Percentiles rank a stretch among this genome's conserved stretches.
Conservation (phyloP, 2,329 filamentous ascomycete species). For the Aspergillus uvarum region DNA sequence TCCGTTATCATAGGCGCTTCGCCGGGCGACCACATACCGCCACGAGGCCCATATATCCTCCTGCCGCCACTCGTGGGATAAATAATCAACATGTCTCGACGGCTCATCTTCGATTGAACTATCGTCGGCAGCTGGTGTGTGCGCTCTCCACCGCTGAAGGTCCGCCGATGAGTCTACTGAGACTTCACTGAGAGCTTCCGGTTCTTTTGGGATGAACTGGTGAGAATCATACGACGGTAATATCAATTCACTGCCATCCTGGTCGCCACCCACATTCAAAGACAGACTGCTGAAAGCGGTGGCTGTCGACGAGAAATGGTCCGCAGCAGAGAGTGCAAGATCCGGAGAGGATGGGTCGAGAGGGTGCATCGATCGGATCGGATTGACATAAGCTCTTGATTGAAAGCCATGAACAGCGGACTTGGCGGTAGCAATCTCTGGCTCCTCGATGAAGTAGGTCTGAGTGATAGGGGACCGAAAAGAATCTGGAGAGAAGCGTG, state of each 20-base stretch:
- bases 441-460: slow-evolving; percentile 32
- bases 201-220: slow-evolving; percentile 50
- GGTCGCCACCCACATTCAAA: slow-evolving; percentile 28
- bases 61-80: slow-evolving; percentile 89
- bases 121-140: slow-evolving; percentile 71
- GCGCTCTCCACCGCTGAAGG: slow-evolving; percentile 61
- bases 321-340: slow-evolving; percentile 31
- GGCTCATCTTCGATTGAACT: slow-evolving; percentile 71
- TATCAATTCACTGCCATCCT: slow-evolving; percentile 39
- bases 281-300: slow-evolving; percentile 41
- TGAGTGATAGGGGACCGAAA: slow-evolving; percentile 32
- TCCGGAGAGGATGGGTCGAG: slow-evolving; percentile 41
- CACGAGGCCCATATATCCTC: slow-evolving; percentile 98
- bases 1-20: slow-evolving; percentile 75
- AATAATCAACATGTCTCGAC: slow-evolving; percentile 89
- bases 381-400: slow-evolving; percentile 24
- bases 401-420: slow-evolving; percentile 30
- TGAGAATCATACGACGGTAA: slow-evolving; percentile 47
- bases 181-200: slow-evolving; percentile 22
- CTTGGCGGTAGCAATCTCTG: slow-evolving; percentile 23
- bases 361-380: slow-evolving; percentile 33
- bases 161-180: slow-evolving; percentile 31
- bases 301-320: slow-evolving; percentile 36
- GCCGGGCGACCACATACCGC: slow-evolving; percentile 83
- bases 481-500: slow-evolving; percentile 33